Evolutionary conservation across 2,329 filamentous ascomycete species (phyloP).

Genomic region (Cryphonectria carpinicola): DNA sequence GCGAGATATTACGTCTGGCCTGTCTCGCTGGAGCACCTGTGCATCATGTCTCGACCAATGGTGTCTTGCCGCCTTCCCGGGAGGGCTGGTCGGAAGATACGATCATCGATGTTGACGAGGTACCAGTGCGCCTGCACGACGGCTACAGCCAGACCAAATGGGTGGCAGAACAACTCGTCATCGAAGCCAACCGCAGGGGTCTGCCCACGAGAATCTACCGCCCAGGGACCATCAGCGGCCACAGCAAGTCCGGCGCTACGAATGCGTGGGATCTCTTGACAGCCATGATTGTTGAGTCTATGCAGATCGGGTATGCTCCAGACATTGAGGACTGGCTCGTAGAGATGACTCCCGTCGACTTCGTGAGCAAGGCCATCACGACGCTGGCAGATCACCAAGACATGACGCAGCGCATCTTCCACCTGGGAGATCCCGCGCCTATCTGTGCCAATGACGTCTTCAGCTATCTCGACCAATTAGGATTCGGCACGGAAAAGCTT

Average conservation of each 20-base stretch:
- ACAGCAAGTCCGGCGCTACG: slow-evolving; percentile 73
- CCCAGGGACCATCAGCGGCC: slow-evolving; percentile 77
- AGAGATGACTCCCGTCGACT: slow-evolving; percentile 86
- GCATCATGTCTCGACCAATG: slow-evolving; percentile 80
- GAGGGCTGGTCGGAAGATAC: slow-evolving; percentile 73
- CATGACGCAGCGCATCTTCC: slow-evolving; percentile 68
- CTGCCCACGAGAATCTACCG: slow-evolving; percentile 73
- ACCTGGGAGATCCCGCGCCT: slow-evolving; percentile 74
- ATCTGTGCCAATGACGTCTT: slow-evolving; percentile 70
- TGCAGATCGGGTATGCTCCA: slow-evolving; percentile 71
- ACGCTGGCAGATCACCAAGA: slow-evolving; percentile 68
- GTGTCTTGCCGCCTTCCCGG: slow-evolving; percentile 72
- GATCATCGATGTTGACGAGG: slow-evolving; percentile 68
- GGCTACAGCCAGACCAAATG: slow-evolving; percentile 83
- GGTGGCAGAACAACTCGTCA: slow-evolving; percentile 76
- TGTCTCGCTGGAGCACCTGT: slow-evolving; percentile 69
- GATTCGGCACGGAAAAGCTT: slow-evolving; percentile 70
- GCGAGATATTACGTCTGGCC: slow-evolving; percentile 74
- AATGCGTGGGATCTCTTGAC: slow-evolving; percentile 81
- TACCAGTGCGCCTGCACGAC: slow-evolving; percentile 69
- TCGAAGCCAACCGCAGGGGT: slow-evolving; percentile 69
- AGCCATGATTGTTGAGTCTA: slow-evolving; percentile 75
- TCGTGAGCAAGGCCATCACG: slow-evolving; percentile 74
- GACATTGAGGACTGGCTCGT: slow-evolving; percentile 75
- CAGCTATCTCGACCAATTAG: slow-evolving; percentile 64